Conservation (phyloP, 139 green algal genomes). For the Picochlorum costavermella region DNA sequence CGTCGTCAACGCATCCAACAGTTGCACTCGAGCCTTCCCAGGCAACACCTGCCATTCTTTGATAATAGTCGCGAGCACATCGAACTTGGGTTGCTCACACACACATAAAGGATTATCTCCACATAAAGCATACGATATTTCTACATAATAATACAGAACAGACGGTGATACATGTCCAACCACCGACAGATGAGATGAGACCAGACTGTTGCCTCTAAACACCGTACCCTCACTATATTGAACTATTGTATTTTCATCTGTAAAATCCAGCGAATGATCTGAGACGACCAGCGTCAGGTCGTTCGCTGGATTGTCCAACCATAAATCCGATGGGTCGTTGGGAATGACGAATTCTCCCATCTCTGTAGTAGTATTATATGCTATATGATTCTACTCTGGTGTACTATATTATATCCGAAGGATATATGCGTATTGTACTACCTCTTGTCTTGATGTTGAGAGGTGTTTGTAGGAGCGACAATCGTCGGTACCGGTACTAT, state of each 20-base stretch:
- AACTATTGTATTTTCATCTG: too few species aligned
- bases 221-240: too few species aligned
- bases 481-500: too few species aligned
- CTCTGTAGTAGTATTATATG: too few species aligned
- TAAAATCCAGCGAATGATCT: too few species aligned
- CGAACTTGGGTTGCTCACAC: conserved; percentile 39
- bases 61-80: conserved; percentile 39
- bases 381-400: too few species aligned
- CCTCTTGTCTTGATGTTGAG: too few species aligned
- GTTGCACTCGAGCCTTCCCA: conserved; percentile 15
- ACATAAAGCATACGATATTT: conserved; percentile 40
- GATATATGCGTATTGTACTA: too few species aligned
- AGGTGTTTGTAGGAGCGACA: too few species aligned
- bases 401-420: too few species aligned
- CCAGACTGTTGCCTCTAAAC: too few species aligned
- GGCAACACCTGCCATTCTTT: conserved; percentile 22
- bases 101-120: conserved; percentile 45
- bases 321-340: background rate
- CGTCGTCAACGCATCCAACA: conserved; percentile 47
- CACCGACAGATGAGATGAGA: background rate
- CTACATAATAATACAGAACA: conserved; percentile 21
- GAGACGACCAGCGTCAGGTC: background rate
- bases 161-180: too few species aligned
- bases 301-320: background rate
- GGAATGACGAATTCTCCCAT: conserved; percentile 6